phyloP scores from a whole-genome alignment of 2,329 filamentous ascomycete genomes.

The Cercospora nicotianae region DNA sequence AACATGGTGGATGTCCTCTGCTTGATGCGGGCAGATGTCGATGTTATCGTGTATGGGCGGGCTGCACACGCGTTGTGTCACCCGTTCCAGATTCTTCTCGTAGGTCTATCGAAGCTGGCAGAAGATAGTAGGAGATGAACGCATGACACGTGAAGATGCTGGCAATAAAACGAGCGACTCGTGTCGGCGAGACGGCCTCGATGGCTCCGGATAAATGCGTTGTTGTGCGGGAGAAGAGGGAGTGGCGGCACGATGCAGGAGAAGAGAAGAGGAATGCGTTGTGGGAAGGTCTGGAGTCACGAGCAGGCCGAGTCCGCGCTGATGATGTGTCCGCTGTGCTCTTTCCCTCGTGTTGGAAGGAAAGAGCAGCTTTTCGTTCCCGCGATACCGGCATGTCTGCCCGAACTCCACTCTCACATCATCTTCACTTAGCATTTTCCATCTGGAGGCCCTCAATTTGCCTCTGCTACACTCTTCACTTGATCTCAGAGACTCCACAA shows the following conservation, averaged over 20 bases:
- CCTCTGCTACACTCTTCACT: neutral
- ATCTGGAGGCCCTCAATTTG: neutral
- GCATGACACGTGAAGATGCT: conserved; percentile 15
- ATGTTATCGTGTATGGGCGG: conserved; percentile 3
- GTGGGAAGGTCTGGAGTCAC: neutral
- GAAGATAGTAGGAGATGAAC: conserved; percentile 6
- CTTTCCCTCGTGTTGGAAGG: conserved; percentile 10
- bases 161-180: conserved; percentile 13
- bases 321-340: conserved; percentile 8
- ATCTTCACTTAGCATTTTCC: neutral
- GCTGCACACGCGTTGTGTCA: neutral
- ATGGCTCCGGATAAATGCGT: neutral
- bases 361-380: conserved; percentile 14
- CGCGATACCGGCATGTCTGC: neutral
- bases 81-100: conserved; percentile 7
- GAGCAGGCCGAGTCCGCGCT: neutral
- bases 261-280: neutral
- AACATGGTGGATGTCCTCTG: conserved; percentile 39
- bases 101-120: conserved; percentile 12
- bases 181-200: conserved; percentile 1
- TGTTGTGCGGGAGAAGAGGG: neutral
- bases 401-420: conserved; percentile 1
- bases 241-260: neutral
- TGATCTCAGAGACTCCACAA: neutral
- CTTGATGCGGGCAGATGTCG: conserved; percentile 10